phyloP scores from a whole-genome alignment of 805 yeast genomes.

The Candida alai region DNA sequence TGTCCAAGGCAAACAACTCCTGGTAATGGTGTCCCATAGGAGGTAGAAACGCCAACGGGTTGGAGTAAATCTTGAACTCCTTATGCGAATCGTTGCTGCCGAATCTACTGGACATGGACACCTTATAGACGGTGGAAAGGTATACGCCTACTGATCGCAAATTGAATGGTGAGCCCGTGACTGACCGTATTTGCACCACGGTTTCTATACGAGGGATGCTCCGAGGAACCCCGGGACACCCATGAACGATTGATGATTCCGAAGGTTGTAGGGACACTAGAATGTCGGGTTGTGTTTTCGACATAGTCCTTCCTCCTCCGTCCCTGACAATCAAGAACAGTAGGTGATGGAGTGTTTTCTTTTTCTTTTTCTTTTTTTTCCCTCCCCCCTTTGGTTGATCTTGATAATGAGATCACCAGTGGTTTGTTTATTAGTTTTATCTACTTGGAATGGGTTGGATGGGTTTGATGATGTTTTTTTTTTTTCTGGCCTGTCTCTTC shows the following conservation, averaged over 20 bases:
- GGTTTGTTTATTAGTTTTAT: too few species aligned
- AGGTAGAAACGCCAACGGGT: conserved; percentile 34
- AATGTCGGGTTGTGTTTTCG: not conserved
- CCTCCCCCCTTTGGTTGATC: too few species aligned
- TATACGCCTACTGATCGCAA: conserved; percentile 47
- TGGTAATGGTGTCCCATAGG: conserved; percentile 37
- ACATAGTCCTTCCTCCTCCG: not conserved
- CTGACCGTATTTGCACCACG: conserved; percentile 50
- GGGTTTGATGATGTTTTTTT: too few species aligned
- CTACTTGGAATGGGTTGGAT: too few species aligned
- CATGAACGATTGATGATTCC: conserved; percentile 50
- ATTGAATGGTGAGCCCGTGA: conserved; percentile 43
- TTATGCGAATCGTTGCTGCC: conserved; percentile 33
- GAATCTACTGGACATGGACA: conserved; percentile 36
- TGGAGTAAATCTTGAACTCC: conserved; percentile 31
- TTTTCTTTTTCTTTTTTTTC: not conserved
- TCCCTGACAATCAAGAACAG: too few species aligned
- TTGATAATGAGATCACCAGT: too few species aligned
- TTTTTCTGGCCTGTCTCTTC: too few species aligned
- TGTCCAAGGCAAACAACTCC: conserved; percentile 50
- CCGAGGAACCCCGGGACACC: conserved; percentile 67
- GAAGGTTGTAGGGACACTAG: conserved; percentile 44
- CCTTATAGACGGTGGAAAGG: conserved; percentile 49
- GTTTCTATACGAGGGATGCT: conserved; percentile 59
- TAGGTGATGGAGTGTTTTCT: too few species aligned